These are phyloP conservation scores for Rhizoclosmatium sp. DNA, from an alignment of 192 early-diverging fungal genomes.

Conservation along the genomic window DNA sequence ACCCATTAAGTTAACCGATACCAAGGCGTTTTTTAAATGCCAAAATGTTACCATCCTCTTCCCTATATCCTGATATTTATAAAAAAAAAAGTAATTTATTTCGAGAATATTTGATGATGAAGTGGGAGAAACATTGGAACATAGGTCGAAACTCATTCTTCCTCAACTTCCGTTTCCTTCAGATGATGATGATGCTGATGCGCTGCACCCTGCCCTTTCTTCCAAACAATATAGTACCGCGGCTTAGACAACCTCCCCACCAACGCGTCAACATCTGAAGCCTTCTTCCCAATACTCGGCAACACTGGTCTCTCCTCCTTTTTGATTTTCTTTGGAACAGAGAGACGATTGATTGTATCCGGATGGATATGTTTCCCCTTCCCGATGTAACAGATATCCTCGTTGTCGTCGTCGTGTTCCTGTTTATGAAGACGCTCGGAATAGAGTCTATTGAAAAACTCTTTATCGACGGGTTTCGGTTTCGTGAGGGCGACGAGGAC, in stretches of 20 bases:
- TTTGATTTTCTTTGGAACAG: conserved; percentile 21
- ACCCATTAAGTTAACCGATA: background rate
- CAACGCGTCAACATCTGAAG: background rate
- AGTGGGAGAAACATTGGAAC: no score
- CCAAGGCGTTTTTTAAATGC: no score
- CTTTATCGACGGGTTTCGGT: background rate
- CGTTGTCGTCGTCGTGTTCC: background rate
- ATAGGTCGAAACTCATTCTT: no score
- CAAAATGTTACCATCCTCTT: no score
- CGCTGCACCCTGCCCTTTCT: background rate
- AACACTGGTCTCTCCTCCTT: background rate
- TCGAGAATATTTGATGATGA: no score
- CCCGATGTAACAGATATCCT: background rate
- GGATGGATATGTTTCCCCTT: background rate
- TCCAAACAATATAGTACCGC: conserved; percentile 34
- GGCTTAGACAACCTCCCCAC: conserved; percentile 26
- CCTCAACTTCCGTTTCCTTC: no score
- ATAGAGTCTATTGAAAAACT: conserved; percentile 29
- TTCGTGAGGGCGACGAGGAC: conserved; percentile 3
- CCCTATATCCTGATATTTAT: no score
- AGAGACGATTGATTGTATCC: conserved; percentile 12
- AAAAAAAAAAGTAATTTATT: no score
- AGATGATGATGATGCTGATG: no score
- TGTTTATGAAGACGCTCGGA: background rate
- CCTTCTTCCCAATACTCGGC: conserved; percentile 4